phyloP scores from a whole-genome alignment of 2,329 filamentous ascomycete genomes.

The Aspergillus phoenicis region DNA sequence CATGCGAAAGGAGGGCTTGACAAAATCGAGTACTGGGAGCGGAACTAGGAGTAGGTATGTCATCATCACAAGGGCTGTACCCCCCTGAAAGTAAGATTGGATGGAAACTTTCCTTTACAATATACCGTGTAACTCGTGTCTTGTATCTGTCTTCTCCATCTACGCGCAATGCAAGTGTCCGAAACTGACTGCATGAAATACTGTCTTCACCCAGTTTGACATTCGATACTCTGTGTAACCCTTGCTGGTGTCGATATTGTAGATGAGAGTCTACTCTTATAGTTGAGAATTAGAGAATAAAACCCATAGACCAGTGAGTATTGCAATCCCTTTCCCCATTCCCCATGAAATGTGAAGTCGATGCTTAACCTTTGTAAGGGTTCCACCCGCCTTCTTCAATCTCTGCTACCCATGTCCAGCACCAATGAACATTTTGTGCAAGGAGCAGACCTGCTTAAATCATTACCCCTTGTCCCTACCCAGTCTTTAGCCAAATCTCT shows the following conservation, averaged over 20 bases:
- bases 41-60: too few species aligned
- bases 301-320: too few species aligned
- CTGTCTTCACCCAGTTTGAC: background rate
- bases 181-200: background rate
- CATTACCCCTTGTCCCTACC: background rate
- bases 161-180: background rate
- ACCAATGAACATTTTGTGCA: background rate
- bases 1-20: too few species aligned
- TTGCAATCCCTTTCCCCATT: too few species aligned
- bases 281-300: background rate
- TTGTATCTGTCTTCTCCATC: background rate
- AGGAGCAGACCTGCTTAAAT: background rate
- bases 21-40: too few species aligned
- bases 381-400: too few species aligned
- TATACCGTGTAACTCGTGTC: background rate
- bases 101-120: background rate
- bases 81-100: background rate
- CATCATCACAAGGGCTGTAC: too few species aligned
- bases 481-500: background rate
- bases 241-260: background rate
- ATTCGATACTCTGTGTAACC: background rate
- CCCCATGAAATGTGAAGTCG: too few species aligned
- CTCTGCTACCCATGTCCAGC: background rate
- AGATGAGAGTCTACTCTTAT: background rate
- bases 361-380: too few species aligned